Evolutionary conservation across 2,329 filamentous ascomycete genomes (phyloP).

Genomic region (Penicillium sp.): DNA sequence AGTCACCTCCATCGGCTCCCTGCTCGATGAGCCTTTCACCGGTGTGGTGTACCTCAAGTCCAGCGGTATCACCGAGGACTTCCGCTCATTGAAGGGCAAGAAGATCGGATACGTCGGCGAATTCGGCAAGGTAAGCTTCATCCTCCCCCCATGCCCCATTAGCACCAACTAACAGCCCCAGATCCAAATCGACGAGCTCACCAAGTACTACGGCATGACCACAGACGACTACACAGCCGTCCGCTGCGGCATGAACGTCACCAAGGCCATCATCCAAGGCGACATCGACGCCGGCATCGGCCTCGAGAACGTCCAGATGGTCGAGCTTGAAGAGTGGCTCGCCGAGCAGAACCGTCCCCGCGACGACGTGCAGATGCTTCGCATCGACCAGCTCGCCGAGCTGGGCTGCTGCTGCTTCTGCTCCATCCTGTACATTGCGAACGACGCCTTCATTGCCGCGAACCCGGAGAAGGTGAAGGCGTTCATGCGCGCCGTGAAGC

Average conservation of each 20-base stretch:
- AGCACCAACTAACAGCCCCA: neutral
- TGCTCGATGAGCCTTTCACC: conserved; percentile 79
- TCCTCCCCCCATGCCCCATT: neutral
- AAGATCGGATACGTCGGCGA: conserved; percentile 78
- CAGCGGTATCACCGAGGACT: conserved; percentile 74
- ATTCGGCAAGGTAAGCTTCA: conserved; percentile 60
- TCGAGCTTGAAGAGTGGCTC: conserved; percentile 78
- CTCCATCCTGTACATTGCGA: conserved; percentile 77
- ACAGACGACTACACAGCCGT: conserved; percentile 74
- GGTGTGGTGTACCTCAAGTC: conserved; percentile 75
- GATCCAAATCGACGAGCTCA: conserved; percentile 82
- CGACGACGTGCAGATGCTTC: conserved; percentile 74
- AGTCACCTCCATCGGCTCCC: conserved; percentile 70
- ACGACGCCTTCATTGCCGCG: conserved; percentile 67
- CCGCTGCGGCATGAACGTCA: conserved; percentile 80
- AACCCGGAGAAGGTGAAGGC: conserved; percentile 67
- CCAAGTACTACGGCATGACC: conserved; percentile 74
- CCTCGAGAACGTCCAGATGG: conserved; percentile 81
- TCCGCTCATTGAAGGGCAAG: conserved; percentile 73
- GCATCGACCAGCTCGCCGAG: conserved; percentile 78
- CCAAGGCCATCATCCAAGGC: conserved; percentile 72
- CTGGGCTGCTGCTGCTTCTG: conserved; percentile 85
- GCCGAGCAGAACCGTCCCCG: conserved; percentile 62
- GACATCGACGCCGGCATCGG: conserved; percentile 75
- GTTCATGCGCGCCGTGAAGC: conserved; percentile 74